phyloP scores from a whole-genome alignment of 2,329 filamentous ascomycete genomes.

The Alternaria gaisen region DNA sequence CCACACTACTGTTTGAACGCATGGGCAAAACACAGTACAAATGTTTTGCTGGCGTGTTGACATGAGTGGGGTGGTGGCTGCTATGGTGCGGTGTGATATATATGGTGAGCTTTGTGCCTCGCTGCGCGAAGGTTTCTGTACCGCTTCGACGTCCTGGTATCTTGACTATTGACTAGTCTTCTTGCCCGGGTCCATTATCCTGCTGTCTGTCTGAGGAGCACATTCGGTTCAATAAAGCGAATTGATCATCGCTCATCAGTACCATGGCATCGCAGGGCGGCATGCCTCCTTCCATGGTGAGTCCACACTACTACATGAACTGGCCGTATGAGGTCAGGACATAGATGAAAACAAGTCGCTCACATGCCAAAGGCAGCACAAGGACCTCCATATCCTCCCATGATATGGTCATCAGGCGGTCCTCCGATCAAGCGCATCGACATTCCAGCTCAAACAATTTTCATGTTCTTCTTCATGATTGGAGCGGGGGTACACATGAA shows the following conservation, averaged over 20 bases:
- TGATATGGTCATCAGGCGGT: slow-evolving; percentile 50
- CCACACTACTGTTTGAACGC: slow-evolving; percentile 15
- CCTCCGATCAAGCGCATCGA: slow-evolving; percentile 48
- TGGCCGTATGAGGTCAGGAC: not conserved
- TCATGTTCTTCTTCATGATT: slow-evolving; percentile 53
- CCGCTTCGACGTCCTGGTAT: not conserved
- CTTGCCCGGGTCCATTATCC: not conserved
- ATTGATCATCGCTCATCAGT: not conserved
- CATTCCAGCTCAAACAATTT: slow-evolving; percentile 53
- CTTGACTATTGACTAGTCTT: slow-evolving; percentile 1
- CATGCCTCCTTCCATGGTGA: slow-evolving; percentile 27
- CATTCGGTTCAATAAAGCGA: not conserved
- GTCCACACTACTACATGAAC: not conserved
- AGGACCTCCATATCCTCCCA: slow-evolving; percentile 43
- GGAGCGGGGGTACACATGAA: slow-evolving; percentile 54
- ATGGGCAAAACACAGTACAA: slow-evolving; percentile 16
- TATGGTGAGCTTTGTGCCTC: slow-evolving; percentile 17
- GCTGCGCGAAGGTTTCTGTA: slow-evolving; percentile 9
- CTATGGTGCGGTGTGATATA: slow-evolving; percentile 18
- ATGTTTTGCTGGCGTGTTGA: slow-evolving; percentile 14
- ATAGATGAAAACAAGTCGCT: slow-evolving; percentile 4
- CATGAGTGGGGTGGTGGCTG: not conserved
- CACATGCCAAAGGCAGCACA: slow-evolving; percentile 25
- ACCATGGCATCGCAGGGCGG: slow-evolving; percentile 24
- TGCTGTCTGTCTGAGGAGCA: not conserved